Percentiles rank a stretch among this genome's conserved stretches.
phyloP scores from a whole-genome alignment of 148 eudicot species.

The Talinum fruticosum region DNA sequence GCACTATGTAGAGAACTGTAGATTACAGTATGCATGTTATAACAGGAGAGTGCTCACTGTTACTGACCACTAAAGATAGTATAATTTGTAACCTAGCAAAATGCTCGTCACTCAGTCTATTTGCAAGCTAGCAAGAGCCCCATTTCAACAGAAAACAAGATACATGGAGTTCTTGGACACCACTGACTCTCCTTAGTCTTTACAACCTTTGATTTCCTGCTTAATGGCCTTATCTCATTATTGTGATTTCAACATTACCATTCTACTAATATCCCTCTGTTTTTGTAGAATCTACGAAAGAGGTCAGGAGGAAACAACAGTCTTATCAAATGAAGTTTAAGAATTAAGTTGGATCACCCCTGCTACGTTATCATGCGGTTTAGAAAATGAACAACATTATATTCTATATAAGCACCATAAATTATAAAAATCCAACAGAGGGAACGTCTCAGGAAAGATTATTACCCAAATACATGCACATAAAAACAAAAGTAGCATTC shows the following conservation, averaged over 20 bases:
- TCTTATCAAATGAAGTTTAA: not conserved
- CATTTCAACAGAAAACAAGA: not conserved
- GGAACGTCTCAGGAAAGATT: not conserved
- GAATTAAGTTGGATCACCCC: not conserved
- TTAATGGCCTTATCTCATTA: not conserved
- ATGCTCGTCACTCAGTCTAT: not conserved
- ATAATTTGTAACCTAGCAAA: no score
- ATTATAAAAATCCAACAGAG: not conserved
- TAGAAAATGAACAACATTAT: not conserved
- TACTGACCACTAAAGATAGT: no score
- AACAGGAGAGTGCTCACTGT: no score
- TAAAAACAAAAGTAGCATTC: not conserved
- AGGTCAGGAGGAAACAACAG: not conserved
- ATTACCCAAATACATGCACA: not conserved
- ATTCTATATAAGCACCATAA: not conserved
- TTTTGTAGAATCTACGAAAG: not conserved
- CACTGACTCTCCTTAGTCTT: not conserved
- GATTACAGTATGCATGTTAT: no score
- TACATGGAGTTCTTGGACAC: not conserved
- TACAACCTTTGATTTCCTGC: not conserved
- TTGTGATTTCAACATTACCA: not conserved
- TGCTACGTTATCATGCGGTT: not conserved
- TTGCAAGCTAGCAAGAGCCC: not conserved
- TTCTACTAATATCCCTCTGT: not conserved
- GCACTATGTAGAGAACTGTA: no score